phyloP scores from a whole-genome alignment of 2,329 filamentous ascomycete species.

The Atkinsonella texensis region DNA sequence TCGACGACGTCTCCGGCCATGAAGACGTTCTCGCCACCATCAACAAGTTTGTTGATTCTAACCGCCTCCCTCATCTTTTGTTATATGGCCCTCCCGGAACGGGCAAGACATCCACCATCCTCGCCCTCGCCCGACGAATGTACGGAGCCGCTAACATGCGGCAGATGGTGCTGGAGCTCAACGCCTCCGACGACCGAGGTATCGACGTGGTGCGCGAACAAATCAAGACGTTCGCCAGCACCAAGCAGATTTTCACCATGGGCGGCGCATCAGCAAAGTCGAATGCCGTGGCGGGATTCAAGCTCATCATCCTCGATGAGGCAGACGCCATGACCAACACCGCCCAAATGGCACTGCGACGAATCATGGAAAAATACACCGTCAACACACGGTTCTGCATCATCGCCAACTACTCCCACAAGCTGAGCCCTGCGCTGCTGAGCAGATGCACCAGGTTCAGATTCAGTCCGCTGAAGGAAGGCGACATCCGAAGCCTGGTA shows the following conservation, averaged over 20 bases:
- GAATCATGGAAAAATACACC: slow-evolving; percentile 99
- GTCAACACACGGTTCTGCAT: slow-evolving; percentile 96
- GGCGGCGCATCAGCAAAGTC: slow-evolving; percentile 40
- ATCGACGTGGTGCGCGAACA: slow-evolving; percentile 98
- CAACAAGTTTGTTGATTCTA: slow-evolving; percentile 93
- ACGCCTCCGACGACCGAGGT: slow-evolving; percentile 91
- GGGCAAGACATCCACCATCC: slow-evolving; percentile 92
- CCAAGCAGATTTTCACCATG: slow-evolving; percentile 84
- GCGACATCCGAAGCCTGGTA: slow-evolving; percentile 72
- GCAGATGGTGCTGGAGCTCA: slow-evolving; percentile 97
- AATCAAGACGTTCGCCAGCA: slow-evolving; percentile 98
- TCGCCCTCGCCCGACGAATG: slow-evolving; percentile 84
- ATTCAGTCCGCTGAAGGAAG: slow-evolving; percentile 85
- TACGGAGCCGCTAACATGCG: slow-evolving; percentile 88
- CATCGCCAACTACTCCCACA: slow-evolving; percentile 98
- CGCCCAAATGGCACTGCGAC: slow-evolving; percentile 89
- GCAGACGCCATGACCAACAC: slow-evolving; percentile 99
- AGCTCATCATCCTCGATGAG: slow-evolving; percentile 95
- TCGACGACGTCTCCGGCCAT: slow-evolving; percentile 90
- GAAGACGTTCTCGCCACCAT: slow-evolving; percentile 96
- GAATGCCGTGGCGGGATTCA: slow-evolving; percentile 60
- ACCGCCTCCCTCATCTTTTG: slow-evolving; percentile 87
- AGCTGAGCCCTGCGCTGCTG: slow-evolving; percentile 82
- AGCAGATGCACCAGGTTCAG: slow-evolving; percentile 91
- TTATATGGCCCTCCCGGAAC: slow-evolving; percentile 95